Percentiles rank a stretch among this genome's conserved stretches.
phyloP scores from a whole-genome alignment of 2,329 filamentous ascomycete genomes.

The Lachnellula cervina region DNA sequence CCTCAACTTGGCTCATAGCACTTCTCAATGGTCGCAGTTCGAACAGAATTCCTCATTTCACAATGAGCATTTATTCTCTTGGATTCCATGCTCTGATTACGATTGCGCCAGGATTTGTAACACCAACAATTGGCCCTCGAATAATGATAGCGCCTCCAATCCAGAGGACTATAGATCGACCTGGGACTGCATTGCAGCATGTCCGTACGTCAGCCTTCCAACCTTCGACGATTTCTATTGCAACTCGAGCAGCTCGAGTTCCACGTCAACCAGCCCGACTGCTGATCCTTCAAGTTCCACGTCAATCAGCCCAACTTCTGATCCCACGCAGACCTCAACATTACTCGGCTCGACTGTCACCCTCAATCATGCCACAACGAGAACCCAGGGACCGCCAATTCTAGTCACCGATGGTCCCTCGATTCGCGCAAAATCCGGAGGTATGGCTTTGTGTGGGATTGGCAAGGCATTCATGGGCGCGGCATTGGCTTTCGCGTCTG shows the following conservation, averaged over 20 bases:
- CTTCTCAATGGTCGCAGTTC: neutral
- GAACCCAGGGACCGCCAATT: too few relatives aligned
- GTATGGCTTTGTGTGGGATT: too few relatives aligned
- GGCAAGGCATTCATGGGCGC: too few relatives aligned
- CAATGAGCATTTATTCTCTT: too few relatives aligned
- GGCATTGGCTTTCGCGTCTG: too few relatives aligned
- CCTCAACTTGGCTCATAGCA: neutral
- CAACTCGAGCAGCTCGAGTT: neutral
- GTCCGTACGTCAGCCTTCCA: neutral
- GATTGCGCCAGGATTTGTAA: neutral
- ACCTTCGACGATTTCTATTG: neutral
- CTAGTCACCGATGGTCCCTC: too few relatives aligned
- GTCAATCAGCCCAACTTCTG: neutral
- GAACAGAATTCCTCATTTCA: too few relatives aligned
- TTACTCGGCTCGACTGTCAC: neutral
- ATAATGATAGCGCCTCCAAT: neutral
- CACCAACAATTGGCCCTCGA: neutral
- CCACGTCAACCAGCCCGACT: neutral
- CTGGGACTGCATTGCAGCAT: neutral
- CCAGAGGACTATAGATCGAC: neutral
- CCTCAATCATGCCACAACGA: neutral
- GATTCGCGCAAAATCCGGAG: too few relatives aligned
- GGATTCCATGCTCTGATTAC: neutral
- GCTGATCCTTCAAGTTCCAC: neutral
- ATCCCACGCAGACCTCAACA: neutral